Evolutionary conservation across 345 rosid genomes (phyloP), one percentile per base, ranked within the genome.

Genomic region (Citrus reticulata): DNA sequence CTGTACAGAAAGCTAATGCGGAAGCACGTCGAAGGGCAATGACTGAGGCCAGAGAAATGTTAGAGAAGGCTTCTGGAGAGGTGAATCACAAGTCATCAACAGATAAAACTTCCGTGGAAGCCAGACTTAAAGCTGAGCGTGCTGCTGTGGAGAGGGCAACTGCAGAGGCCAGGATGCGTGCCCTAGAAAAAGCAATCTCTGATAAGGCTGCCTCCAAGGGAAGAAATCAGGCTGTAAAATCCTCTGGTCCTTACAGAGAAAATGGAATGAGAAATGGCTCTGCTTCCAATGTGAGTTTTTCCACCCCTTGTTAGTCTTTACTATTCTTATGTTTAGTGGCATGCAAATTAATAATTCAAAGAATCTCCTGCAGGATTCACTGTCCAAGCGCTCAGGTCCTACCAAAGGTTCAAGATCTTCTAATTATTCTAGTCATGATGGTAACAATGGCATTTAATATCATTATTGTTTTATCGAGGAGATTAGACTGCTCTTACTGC

Each of bases 141-240:
- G 95, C 98, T 83, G 98, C 98, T 35, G 98, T 95, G 59, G 97
- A 95, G 84, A 85, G 98, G 88, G 98, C 93, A 72, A 93, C 94
- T 75, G 88, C 92, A 55, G 98, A 95, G 87, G 98, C 98, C 64
- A 88, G 98, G 78, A 92, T 83, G 80, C 98, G 98, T 72, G 95
- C 95, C 72, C 71, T 95, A 24, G 99, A 95, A 83, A 95, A 86
- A 84, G 97, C 97, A 60, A 67, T 91, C 89, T 90, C 93, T 7
- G 89, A 87, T 77, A 91, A 87, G 75, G 81, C 86, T 81, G 61
- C 91, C 80, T 68, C 78, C 68, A 81, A 85, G 72, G 68, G 85
- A 77, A 92, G 84, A 82, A 80, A 81, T 57, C 86, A 86, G 76
- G 79, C 87, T 64, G 92, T 88, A 71, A 90, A 88, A 79, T 84